A percentile compares a stretch with the other conserved stretches of the same genome.
Conservation (phyloP, 1,284 basidiomycete species). For the Agaricales sp. region DNA sequence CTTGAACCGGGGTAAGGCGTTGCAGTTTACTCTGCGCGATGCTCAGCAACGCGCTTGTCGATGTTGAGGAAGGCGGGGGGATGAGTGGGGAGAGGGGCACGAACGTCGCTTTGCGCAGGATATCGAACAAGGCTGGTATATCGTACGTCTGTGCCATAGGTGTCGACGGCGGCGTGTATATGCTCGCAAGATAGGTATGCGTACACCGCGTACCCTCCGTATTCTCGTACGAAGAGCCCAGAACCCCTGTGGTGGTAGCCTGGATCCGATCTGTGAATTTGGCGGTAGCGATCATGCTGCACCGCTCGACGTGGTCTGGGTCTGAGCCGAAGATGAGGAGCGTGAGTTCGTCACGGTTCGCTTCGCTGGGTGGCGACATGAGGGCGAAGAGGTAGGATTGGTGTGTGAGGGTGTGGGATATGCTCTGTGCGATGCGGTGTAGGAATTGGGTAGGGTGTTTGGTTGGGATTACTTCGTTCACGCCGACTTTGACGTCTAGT, state of each 20-base stretch:
- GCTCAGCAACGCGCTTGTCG: slow-evolving; percentile 42
- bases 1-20: slow-evolving; percentile 48
- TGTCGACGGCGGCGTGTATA: slow-evolving; percentile 37
- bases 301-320: slow-evolving; percentile 45
- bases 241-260: slow-evolving; percentile 22
- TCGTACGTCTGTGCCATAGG: slow-evolving; percentile 46
- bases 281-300: slow-evolving; percentile 46
- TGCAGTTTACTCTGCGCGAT: slow-evolving; percentile 51
- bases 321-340: slow-evolving; percentile 49
- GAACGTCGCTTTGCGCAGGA: slow-evolving; percentile 47
- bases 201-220: slow-evolving; percentile 7
- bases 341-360: slow-evolving; percentile 20
- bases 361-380: slow-evolving; percentile 28
- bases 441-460: slow-evolving; percentile 43
- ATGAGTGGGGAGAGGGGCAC: slow-evolving; percentile 45
- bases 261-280: slow-evolving; percentile 55
- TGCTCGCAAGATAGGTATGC: slow-evolving; percentile 12
- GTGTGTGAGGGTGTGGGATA: slow-evolving; percentile 28
- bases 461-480: slow-evolving; percentile 46
- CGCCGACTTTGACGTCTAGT: slow-evolving; percentile 39
- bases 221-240: slow-evolving; percentile 3
- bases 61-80: slow-evolving; percentile 52
- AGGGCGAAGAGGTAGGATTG: slow-evolving; percentile 47
- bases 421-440: slow-evolving; percentile 34
- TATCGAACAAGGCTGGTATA: slow-evolving; percentile 52